Evolutionary conservation across 176 grass and related monocot species (phyloP), one percentile per base, ranked within the genome.

Genomic region (Rhynchospora breviuscula): DNA sequence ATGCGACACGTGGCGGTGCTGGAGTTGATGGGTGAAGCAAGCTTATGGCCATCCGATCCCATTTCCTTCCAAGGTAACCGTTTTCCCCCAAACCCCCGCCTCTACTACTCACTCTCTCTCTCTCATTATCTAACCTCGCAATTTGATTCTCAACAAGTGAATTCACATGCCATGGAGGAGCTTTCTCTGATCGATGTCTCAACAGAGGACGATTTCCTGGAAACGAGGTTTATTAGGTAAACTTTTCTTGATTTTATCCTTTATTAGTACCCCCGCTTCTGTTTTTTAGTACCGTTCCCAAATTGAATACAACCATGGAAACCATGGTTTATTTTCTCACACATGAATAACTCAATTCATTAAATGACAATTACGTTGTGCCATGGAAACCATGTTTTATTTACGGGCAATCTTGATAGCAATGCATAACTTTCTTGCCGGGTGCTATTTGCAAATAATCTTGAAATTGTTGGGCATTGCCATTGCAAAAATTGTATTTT

Each of bases 101-200:
- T 51, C 60, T 31, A 52, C 17, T 40, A 40, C 35, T 40, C 35
- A 2, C 35, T 40, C 17, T 45, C 19, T 45, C 62, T 56, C 18
- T 26, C 56, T 61, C 21, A 45, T 61, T 40, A 21, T 19, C 44
- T 31, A 64, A 22, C 51, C 22, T 62, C 71, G 59, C 69, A 94
- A 85, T 59, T 92, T 87, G 90, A 86, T 78, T 86, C 88, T 45
- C 49, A 35, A 26, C 26, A 18, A 85, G 14, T 77, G 80, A 12
- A 8, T 8, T 26, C 7, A 18, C 60, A 14, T 47, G 59, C 60
- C 33, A 94, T 97, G 94, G 94, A 94, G 85, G 31, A 10, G 60
- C 94, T 97, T 0, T 85, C 84, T 6, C 89, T 93, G 26, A 94
- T 97, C 81, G 91, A 97, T 67, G 79, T 94, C 35, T 49, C 94